phyloP scores from a whole-genome alignment of 345 rosid genomes.

The Luvunga scandens region DNA sequence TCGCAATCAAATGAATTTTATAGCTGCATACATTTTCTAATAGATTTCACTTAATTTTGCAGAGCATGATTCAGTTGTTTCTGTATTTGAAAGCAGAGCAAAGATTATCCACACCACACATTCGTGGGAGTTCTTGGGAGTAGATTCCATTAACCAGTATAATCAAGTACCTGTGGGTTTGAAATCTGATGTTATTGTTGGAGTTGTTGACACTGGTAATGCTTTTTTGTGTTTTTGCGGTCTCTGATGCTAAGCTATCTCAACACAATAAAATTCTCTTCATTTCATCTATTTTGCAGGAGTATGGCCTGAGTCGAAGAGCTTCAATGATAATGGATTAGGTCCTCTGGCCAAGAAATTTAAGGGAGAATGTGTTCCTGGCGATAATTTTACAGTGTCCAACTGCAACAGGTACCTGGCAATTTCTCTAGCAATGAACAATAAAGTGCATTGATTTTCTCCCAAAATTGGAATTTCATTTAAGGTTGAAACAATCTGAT shows the following conservation, averaged over 20 bases:
- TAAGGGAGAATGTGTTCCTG: constrained; percentile 44
- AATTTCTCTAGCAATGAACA: background rate
- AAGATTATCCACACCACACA: constrained; percentile 43
- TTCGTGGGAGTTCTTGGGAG: constrained; percentile 51
- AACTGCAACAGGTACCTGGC: constrained; percentile 38
- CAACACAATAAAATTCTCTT: background rate
- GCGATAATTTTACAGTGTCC: constrained; percentile 35
- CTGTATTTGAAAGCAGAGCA: constrained; percentile 40
- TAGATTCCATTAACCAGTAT: constrained; percentile 19
- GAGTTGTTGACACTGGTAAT: constrained; percentile 43
- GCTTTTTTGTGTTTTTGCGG: background rate
- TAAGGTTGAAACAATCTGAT: background rate
- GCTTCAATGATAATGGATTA: constrained; percentile 36
- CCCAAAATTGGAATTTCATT: background rate
- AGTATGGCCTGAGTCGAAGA: constrained; percentile 50
- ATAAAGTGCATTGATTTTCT: background rate
- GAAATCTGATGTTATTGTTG: constrained; percentile 33
- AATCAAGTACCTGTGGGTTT: constrained; percentile 18
- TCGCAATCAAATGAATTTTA: background rate
- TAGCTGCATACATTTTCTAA: background rate
- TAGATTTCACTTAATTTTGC: constrained; percentile 7
- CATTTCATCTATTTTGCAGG: constrained; percentile 22
- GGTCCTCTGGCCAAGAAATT: constrained; percentile 43
- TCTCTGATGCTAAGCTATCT: background rate
- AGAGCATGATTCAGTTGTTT: constrained; percentile 34